Evolutionary conservation across 495 filamentous ascomycete genomes (phyloP).

Genomic region (Podospora conica): DNA sequence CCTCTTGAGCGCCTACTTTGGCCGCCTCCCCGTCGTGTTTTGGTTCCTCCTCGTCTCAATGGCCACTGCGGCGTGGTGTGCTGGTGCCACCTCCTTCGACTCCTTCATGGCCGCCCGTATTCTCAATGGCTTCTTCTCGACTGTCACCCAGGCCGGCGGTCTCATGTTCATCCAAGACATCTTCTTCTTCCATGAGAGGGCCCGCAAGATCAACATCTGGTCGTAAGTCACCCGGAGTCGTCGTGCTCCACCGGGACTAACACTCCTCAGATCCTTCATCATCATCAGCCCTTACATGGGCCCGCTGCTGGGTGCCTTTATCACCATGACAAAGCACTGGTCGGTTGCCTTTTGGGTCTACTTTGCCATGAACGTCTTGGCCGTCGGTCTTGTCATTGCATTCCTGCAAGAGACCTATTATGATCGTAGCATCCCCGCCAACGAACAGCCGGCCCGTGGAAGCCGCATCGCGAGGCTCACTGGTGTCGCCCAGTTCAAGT

Average conservation of each 20-base stretch:
- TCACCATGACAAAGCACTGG: constrained; percentile 47
- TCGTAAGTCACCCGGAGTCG: constrained; percentile 19
- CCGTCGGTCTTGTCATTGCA: constrained; percentile 41
- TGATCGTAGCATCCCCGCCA: constrained; percentile 41
- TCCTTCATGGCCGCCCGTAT: constrained; percentile 55
- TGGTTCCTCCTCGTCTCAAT: constrained; percentile 47
- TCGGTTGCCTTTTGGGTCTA: constrained; percentile 49
- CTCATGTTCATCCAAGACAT: constrained; percentile 61
- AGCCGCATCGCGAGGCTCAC: constrained; percentile 37
- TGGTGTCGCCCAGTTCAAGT: constrained; percentile 43
- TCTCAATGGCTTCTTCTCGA: constrained; percentile 59
- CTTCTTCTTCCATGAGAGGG: constrained; percentile 61
- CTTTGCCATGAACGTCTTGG: constrained; percentile 43
- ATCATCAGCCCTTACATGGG: constrained; percentile 54
- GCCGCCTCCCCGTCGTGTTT: constrained; percentile 55
- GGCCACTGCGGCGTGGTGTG: constrained; percentile 49
- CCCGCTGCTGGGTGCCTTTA: constrained; percentile 55
- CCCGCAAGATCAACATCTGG: constrained; percentile 60
- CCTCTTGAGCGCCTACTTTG: constrained; percentile 51
- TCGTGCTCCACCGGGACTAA: background rate
- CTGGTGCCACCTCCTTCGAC: constrained; percentile 46
- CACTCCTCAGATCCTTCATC: constrained; percentile 25
- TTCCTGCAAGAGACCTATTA: constrained; percentile 59
- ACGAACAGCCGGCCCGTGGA: constrained; percentile 39
- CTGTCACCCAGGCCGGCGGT: constrained; percentile 45